Evolutionary conservation across 192 early-diverging fungal genomes (phyloP), one percentile per base, ranked within the genome.

Genomic region (Podila minutissima): DNA sequence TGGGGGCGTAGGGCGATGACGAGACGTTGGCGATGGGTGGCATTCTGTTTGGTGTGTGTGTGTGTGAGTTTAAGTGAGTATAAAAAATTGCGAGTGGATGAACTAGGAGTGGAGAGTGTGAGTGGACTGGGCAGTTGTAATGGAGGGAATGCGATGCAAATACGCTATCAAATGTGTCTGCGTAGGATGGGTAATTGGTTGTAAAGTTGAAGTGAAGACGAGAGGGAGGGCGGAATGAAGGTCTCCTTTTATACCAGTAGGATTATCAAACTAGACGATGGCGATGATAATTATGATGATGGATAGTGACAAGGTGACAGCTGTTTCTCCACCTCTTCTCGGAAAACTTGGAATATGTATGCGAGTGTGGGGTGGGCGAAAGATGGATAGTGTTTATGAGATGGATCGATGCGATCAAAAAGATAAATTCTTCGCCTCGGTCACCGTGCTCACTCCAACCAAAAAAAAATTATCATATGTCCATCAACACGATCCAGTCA

Each of bases 1-100:
- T 87, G 67, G 87, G 85, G 24, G 75, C 74, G 69, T 88, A 88
- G 28, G 87, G 87, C 38, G 83, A 71, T 9, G 70, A 58, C 11
- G 77, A 68, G 35, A 81, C 77, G 51, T 81, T 81, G 46, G 71
- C 62, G 37, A 81, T 81, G 6, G 77, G 77, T 73, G 77, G 77
- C 77, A 81, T 81, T 2, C 3, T 64, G 32, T 12, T 24, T 62
- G 9, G 29, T 67, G n/a, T 67, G n/a, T 58, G n/a, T 67, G n/a
- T 58, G 38, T 35, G 29, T 62, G 29, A 48, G 24, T 29, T 11
- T 46, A 32, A 28, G 37, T 13, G 35, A n/a, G 33, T 13, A 32
- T 33, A 8, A 13, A 32, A 28, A 28, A 24, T 0, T 64, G 22
- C n/a, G 67, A 62, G 55, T 53, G 59, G 57, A 29, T 20, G 48